Percentiles rank a stretch among this genome's conserved stretches.
Conservation (phyloP, 441 rosid genomes). For the Sinapis alba region DNA sequence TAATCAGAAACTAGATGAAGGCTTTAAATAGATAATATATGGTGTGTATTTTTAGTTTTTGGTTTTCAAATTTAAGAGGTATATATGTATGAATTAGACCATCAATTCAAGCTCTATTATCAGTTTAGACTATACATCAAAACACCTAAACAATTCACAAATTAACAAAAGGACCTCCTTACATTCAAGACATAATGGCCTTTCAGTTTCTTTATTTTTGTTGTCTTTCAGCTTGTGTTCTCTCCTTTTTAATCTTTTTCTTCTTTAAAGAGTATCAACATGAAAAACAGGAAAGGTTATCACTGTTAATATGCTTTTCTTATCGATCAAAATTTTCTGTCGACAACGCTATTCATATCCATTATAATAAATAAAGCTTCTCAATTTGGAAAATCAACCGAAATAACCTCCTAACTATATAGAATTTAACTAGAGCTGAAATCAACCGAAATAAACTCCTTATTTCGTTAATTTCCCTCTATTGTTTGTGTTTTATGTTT, state of each 20-base stretch:
- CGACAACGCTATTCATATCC: background rate
- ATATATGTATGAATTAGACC: background rate
- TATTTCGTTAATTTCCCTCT: background rate
- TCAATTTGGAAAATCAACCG: background rate
- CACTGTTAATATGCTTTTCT: constrained; percentile 13
- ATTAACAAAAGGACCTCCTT: background rate
- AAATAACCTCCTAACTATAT: background rate
- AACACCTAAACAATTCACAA: background rate
- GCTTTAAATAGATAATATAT: background rate
- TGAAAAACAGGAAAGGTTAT: background rate
- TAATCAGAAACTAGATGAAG: background rate
- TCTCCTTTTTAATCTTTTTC: background rate
- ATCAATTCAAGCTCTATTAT: background rate
- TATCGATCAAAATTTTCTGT: constrained; percentile 9
- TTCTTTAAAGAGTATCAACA: background rate
- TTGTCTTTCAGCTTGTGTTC: background rate
- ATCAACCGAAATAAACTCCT: background rate
- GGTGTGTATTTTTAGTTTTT: background rate
- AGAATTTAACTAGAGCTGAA: background rate
- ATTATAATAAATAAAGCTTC: background rate
- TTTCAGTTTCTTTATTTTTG: too few relatives aligned
- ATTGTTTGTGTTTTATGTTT: background rate
- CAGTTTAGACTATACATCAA: background rate
- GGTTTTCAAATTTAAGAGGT: background rate
- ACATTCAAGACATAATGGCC: constrained; percentile 3